Evolutionary conservation across 106 monocot genomes (phyloP).

Genomic region (Acorus gramineus): DNA sequence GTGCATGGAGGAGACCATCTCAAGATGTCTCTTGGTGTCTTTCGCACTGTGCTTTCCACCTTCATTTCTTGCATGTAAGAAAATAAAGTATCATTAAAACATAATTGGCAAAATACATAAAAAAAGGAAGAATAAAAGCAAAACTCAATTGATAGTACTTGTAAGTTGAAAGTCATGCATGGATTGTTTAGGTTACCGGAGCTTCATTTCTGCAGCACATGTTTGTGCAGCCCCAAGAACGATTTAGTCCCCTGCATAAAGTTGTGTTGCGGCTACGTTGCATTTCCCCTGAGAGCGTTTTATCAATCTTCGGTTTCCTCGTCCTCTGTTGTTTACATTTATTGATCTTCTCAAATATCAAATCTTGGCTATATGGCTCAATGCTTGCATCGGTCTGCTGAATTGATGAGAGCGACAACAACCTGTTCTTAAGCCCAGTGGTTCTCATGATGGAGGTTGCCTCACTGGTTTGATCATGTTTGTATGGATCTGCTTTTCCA

Average conservation of each 20-base stretch:
- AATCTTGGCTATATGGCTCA: constrained; percentile 21
- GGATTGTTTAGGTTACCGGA: not conserved
- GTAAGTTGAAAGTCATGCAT: too few relatives aligned
- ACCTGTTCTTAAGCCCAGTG: constrained; percentile 2
- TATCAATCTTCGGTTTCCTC: not conserved
- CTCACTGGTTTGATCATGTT: not conserved
- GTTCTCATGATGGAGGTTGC: not conserved
- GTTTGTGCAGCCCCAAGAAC: constrained; percentile 4
- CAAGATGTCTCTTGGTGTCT: too few relatives aligned
- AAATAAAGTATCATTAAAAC: too few relatives aligned
- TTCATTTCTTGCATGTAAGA: too few relatives aligned
- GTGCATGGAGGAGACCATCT: too few relatives aligned
- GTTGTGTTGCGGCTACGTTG: not conserved
- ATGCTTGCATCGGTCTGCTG: constrained; percentile 15
- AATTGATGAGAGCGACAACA: constrained; percentile 12
- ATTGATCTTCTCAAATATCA: constrained; percentile 14
- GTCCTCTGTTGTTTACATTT: not conserved
- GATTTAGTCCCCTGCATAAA: constrained; percentile 2
- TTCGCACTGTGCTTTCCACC: too few relatives aligned
- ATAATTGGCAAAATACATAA: too few relatives aligned
- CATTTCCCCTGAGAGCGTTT: constrained; percentile 1
- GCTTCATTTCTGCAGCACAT: not conserved
- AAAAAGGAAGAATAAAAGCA: too few relatives aligned
- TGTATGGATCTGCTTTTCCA: too few relatives aligned
- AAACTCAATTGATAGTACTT: too few relatives aligned